Conservation (phyloP, 345 rosid species). For the Aegle marmelos region DNA sequence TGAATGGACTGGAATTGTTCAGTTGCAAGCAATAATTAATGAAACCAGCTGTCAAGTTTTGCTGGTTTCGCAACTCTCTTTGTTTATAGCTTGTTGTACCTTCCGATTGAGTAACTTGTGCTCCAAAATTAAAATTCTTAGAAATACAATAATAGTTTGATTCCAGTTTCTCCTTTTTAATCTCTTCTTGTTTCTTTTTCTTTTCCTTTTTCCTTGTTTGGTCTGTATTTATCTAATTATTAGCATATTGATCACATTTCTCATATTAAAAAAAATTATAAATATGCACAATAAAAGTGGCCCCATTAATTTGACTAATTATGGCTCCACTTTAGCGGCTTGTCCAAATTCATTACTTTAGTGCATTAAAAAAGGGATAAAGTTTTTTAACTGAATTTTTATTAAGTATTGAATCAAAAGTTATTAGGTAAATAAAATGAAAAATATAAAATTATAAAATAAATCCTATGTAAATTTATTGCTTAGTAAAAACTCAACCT, state of each 20-base stretch:
- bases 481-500: too few species aligned
- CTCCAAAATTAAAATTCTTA: background rate
- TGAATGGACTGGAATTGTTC: constrained; percentile 3
- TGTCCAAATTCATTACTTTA: background rate
- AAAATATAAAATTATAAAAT: too few species aligned
- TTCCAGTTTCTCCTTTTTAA: background rate
- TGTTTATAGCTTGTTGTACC: background rate
- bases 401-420: too few species aligned
- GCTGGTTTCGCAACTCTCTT: background rate
- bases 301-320: background rate
- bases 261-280: background rate
- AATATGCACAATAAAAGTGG: background rate
- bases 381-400: too few species aligned
- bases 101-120: background rate
- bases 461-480: too few species aligned
- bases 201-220: background rate
- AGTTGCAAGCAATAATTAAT: background rate
- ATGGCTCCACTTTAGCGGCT: background rate
- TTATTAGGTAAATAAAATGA: too few species aligned
- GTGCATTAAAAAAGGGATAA: background rate
- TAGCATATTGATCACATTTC: background rate
- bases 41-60: background rate
- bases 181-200: too few species aligned
- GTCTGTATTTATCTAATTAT: background rate
- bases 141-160: background rate